Conservation (phyloP, 352 stramenopile genomes). For the Pythium phragmiticola region DNA sequence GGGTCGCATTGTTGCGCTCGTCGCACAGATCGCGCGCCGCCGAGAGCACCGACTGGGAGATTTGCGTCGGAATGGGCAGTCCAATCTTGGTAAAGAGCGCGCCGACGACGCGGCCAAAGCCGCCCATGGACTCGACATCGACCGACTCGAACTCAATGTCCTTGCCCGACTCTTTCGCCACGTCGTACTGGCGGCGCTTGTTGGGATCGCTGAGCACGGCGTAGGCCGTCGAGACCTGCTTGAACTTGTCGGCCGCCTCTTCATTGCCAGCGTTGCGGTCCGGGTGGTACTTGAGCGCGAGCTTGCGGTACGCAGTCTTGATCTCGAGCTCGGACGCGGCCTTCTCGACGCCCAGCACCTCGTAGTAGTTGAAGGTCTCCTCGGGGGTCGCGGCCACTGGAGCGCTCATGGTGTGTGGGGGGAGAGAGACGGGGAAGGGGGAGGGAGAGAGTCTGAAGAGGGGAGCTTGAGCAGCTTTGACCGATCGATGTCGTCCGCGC, state of each 20-base stretch:
- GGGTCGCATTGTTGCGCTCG: constrained; percentile 63
- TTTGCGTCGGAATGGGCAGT: constrained; percentile 87
- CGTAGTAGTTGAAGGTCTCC: constrained; percentile 77
- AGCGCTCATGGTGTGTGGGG: constrained; percentile 36
- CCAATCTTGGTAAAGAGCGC: constrained; percentile 89
- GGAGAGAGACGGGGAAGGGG: not conserved
- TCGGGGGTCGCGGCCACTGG: constrained; percentile 42
- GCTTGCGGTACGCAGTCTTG: constrained; percentile 87
- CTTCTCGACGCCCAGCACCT: constrained; percentile 88
- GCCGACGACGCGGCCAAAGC: constrained; percentile 78
- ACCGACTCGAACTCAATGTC: constrained; percentile 81
- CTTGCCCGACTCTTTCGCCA: constrained; percentile 69
- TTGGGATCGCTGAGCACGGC: constrained; percentile 85
- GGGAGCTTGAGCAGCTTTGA: too few species aligned
- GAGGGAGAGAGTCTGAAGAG: not conserved
- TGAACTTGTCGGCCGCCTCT: constrained; percentile 83
- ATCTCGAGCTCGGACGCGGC: constrained; percentile 88
- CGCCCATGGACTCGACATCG: constrained; percentile 82
- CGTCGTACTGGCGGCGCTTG: constrained; percentile 85
- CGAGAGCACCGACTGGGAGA: constrained; percentile 82
- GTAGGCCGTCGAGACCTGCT: constrained; percentile 84
- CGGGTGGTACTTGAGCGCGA: constrained; percentile 89
- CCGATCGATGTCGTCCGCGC: too few species aligned
- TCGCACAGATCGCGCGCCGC: constrained; percentile 76
- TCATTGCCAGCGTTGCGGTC: constrained; percentile 82